These are phyloP conservation scores for Pseudisothecium myosuroides DNA, from an alignment of 225 moss, liverwort and hornwort genomes.

Conservation along the genomic window DNA sequence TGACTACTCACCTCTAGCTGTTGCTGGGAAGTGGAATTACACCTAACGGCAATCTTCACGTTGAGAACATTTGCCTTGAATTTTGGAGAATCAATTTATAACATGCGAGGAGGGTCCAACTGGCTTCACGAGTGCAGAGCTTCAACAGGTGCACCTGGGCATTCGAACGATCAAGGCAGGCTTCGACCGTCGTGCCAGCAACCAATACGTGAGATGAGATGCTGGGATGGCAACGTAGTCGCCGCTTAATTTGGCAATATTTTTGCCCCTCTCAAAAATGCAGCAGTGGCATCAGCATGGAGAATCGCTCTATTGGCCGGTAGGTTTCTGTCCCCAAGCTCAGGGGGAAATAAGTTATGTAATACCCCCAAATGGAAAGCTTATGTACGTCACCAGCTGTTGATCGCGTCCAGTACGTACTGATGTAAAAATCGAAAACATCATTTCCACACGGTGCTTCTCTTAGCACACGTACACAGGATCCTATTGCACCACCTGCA, in stretches of 20 bases:
- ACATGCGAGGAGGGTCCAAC: no score
- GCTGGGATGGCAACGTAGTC: neutral
- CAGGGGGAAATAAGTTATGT: neutral
- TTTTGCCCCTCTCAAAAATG: no score
- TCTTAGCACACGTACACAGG: neutral
- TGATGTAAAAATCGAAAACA: neutral
- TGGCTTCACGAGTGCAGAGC: neutral
- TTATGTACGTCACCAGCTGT: no score
- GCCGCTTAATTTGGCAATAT: neutral
- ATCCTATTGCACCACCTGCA: neutral
- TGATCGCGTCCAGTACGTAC: no score
- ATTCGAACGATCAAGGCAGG: neutral
- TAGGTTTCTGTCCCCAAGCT: neutral
- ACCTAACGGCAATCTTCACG: neutral
- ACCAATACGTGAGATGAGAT: neutral
- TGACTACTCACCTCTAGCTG: neutral
- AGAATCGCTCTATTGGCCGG: neutral
- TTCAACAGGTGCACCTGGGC: neutral
- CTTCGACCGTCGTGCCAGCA: no score
- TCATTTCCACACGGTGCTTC: neutral
- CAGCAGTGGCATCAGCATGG: neutral
- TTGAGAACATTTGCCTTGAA: neutral
- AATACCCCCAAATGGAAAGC: neutral
- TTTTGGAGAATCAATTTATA: neutral
- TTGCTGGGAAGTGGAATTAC: neutral